phyloP scores from a whole-genome alignment of 371 early-diverging fungal species.

The Mucor lusitanicus region DNA sequence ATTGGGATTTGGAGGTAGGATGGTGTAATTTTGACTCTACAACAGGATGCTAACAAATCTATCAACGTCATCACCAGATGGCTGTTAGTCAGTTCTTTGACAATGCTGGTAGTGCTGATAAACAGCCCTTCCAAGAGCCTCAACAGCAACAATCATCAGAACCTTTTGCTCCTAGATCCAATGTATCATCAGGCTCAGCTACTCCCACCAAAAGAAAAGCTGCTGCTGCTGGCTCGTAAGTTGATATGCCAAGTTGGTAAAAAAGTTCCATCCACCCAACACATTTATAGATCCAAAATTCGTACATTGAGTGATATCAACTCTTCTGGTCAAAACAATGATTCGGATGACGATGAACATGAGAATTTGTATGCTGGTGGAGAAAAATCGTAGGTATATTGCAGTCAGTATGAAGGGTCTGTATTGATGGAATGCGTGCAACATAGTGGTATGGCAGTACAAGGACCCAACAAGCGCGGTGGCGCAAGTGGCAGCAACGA shows the following conservation, averaged over 20 bases:
- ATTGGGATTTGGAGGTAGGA: constrained; percentile 74
- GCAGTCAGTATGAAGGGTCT: background rate
- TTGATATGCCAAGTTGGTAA: background rate
- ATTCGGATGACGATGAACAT: constrained; percentile 62
- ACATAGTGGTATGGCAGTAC: constrained; percentile 66
- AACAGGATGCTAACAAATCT: background rate
- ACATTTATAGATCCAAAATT: constrained; percentile 42
- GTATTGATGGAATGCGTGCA: background rate
- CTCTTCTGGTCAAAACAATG: constrained; percentile 44
- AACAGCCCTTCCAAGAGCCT: background rate
- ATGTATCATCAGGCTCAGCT: constrained; percentile 9
- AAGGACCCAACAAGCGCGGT: constrained; percentile 65
- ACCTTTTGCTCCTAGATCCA: background rate
- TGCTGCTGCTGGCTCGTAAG: constrained; percentile 13
- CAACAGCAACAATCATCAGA: background rate
- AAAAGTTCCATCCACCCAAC: background rate
- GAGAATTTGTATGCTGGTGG: constrained; percentile 86
- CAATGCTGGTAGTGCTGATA: background rate
- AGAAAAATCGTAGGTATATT: constrained; percentile 75
- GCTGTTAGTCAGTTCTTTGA: constrained; percentile 36
- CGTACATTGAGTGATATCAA: constrained; percentile 66
- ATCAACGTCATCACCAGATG: constrained; percentile 4
- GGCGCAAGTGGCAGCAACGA: constrained; percentile 28
- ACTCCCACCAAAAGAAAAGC: constrained; percentile 10
- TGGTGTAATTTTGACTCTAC: background rate